Conservation (phyloP, 331 rosid genomes). For the Phaseolus coccineus region DNA sequence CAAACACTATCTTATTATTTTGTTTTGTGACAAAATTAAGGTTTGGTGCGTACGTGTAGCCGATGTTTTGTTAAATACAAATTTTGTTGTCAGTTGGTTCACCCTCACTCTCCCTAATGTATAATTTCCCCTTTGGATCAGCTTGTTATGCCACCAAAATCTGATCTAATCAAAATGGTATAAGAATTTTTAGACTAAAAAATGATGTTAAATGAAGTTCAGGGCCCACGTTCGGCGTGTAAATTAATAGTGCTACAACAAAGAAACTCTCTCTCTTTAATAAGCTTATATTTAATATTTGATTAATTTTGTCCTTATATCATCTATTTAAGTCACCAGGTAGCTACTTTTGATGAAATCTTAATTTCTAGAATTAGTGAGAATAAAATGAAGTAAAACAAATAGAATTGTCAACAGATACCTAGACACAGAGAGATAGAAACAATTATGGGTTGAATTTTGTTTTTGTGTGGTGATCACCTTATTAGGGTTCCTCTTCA, state of each 20-base stretch:
- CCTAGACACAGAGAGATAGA: constrained; percentile 36
- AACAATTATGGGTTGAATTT: not conserved
- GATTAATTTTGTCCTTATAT: constrained; percentile 35
- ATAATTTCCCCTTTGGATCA: constrained; percentile 25
- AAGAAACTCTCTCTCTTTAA: constrained; percentile 22
- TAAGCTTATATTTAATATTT: not conserved
- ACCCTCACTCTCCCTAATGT: not conserved
- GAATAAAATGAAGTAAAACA: not conserved
- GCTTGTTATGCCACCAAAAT: constrained; percentile 42
- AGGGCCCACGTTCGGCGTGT: constrained; percentile 43
- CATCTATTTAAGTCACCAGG: constrained; percentile 24
- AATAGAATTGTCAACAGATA: constrained; percentile 42
- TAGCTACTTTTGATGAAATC: constrained; percentile 36
- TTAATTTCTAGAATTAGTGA: constrained; percentile 34
- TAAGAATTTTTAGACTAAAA: constrained; percentile 24
- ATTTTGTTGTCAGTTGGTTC: constrained; percentile 36
- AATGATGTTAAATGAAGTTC: constrained; percentile 30
- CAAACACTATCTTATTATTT: not conserved
- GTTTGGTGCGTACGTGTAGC: constrained; percentile 16
- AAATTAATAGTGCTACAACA: constrained; percentile 4
- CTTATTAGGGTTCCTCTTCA: not conserved
- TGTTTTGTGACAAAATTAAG: constrained; percentile 37
- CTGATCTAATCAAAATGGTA: constrained; percentile 38
- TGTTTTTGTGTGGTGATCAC: not conserved
- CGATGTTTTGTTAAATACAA: constrained; percentile 27